phyloP scores from a whole-genome alignment of 805 yeast species.

The Isabelozyma pseudorhagii region DNA sequence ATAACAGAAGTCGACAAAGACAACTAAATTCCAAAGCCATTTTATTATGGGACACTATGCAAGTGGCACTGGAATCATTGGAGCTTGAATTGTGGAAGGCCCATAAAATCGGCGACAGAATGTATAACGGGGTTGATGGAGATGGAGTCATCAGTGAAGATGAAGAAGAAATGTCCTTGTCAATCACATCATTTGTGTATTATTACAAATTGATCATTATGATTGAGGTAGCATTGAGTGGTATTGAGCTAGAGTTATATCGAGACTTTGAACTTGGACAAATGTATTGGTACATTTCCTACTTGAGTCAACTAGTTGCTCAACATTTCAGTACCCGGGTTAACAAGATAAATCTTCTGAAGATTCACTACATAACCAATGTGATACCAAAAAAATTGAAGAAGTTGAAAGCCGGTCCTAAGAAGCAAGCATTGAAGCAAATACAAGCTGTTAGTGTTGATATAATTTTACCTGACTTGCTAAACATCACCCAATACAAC shows the following conservation, averaged over 20 bases:
- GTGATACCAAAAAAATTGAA: constrained; percentile 38
- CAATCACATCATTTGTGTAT: constrained; percentile 69
- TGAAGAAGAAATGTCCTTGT: constrained; percentile 48
- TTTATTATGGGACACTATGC: constrained; percentile 74
- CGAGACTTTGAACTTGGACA: constrained; percentile 64
- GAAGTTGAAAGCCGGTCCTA: constrained; percentile 49
- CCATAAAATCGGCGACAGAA: constrained; percentile 35
- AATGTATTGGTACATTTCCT: constrained; percentile 66
- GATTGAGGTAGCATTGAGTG: constrained; percentile 68
- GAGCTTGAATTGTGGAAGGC: constrained; percentile 46
- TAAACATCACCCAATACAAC: constrained; percentile 19
- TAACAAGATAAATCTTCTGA: constrained; percentile 26
- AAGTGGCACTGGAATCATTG: constrained; percentile 65
- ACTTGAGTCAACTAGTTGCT: constrained; percentile 37
- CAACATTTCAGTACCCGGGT: constrained; percentile 46
- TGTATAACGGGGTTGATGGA: constrained; percentile 6
- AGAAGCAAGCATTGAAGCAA: constrained; percentile 35
- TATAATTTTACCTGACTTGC: constrained; percentile 32
- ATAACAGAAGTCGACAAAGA: constrained; percentile 80
- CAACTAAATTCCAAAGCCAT: constrained; percentile 59
- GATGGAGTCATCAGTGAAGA: constrained; percentile 6
- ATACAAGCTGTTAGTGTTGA: constrained; percentile 28
- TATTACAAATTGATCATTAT: constrained; percentile 64
- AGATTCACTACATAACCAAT: constrained; percentile 30
- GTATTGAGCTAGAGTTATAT: constrained; percentile 73